Conservation (phyloP, 2,329 filamentous ascomycete genomes). For the Escovopsis sp. region DNA sequence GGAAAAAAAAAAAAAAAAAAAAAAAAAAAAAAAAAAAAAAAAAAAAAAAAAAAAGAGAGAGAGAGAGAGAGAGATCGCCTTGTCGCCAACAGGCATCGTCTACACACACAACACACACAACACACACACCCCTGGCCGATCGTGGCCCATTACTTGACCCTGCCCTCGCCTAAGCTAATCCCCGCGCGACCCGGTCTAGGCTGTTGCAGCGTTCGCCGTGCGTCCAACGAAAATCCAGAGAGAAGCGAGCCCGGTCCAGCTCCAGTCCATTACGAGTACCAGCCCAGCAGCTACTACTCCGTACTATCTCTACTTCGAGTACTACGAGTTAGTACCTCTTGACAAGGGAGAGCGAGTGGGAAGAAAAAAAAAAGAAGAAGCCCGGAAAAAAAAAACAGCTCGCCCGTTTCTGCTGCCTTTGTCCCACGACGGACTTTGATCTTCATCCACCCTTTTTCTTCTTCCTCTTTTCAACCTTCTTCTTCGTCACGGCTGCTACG, state of each 20-base stretch:
- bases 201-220: slow-evolving; percentile 10
- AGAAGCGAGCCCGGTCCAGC: slow-evolving; percentile 8
- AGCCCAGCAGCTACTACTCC: no score
- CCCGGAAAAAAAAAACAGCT: slow-evolving; percentile 17
- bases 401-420: slow-evolving; percentile 20
- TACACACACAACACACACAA: slow-evolving; percentile 4
- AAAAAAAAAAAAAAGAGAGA: no score
- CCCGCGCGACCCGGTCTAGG: slow-evolving; percentile 13
- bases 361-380: no score
- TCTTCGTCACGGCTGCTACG: slow-evolving; percentile 26
- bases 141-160: slow-evolving; percentile 18
- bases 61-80: no score
- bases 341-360: slow-evolving; percentile 12
- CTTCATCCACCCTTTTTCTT: slow-evolving; percentile 14
- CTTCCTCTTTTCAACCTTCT: no score
- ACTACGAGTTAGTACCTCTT: slow-evolving; percentile 3
- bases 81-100: slow-evolving; percentile 3
- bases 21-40: no score
- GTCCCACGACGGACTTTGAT: slow-evolving; percentile 18
- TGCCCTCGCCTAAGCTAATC: slow-evolving; percentile 15
- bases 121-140: slow-evolving; percentile 11
- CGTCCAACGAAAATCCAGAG: slow-evolving; percentile 7
- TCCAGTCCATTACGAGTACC: no score
- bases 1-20: neutral
- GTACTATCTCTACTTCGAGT: no score